Evolutionary conservation across 495 filamentous ascomycete species (phyloP), one percentile per base, ranked within the genome.

Genomic region (Talaromyces adpressus): DNA sequence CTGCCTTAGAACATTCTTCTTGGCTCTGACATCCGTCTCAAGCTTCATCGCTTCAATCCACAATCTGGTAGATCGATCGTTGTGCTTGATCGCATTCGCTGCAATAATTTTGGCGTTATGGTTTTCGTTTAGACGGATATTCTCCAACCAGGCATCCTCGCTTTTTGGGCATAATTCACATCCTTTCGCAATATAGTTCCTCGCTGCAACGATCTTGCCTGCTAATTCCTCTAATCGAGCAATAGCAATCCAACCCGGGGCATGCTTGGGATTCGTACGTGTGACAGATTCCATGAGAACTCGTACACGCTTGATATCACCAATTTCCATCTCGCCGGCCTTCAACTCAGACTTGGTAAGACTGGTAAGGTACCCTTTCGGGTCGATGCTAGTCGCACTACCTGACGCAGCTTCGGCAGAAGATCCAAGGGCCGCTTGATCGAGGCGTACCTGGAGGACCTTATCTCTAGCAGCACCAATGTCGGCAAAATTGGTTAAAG

Each of bases 401-500:
- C 94, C 94, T 2, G 84, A 82, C 1, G 84, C 77, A 6, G 89
- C 82, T 45, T 92, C 90, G n/a, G 83, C 84, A 14, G 84, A 83
- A 11, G 85, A 86, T 29, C 81, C 89, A 59, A 87, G 80, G 9
- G 91, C 92, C 45, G 92, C 92, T 72, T 95, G 90, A 68, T 98
- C 94, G 8, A 99, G 83, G 59, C 90, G 84, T 11, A 96, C 94
- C 68, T 94, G 85, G 20, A 99, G 83, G 4, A 96, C 93, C 71
- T 93, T 96, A 75, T 96, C 91, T 77, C 93, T 85, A 47, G 94
- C 94, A 36, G 91, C 91, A 70, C 95, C 94, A 65, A 99, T 97
- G 70, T 97, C 88, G n/a, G 92, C 92, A 70, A 98, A 98, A 70
- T 98, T 96, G 16, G 93, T 98, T 83, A 96, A 91, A 3, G 91